Base-by-base conservation (phyloP, 257 asterid species). In the Ilex aquifolium region DNA sequence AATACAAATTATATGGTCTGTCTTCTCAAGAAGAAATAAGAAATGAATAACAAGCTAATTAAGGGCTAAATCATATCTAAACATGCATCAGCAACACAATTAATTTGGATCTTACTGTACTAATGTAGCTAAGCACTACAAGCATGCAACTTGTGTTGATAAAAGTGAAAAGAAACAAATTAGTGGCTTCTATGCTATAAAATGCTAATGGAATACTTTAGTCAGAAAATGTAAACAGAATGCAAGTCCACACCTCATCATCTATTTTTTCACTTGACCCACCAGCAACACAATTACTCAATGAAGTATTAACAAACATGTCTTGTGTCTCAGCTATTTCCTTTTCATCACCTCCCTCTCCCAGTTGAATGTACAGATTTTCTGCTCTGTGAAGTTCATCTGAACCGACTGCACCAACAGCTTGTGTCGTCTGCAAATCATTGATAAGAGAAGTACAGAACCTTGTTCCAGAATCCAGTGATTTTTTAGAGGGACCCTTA, bases 281-380 rank as follows among this genome's bases (percentile, higher is more conserved):
- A 11, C 63, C 68, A 51, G 57, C 70, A 63, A 15, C 12, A 67
- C 57, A 40, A 6, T 66, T 65, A 66, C 40, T 65, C 63, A 65
- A 27, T 27, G 90, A 82, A 61, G 83, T 51, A 73, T 71, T 78
- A 15, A 62, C 73, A 66, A 36, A 59, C 16, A 59, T 57, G 31
- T 79, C 80, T 53, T 57, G 62, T 12, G 56, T 60, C 49, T 67
- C 82, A 13, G 67, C 66, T 54, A 60, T 66, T 68, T 82, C 88
- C 27, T 65, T 75, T 50, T 76, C 58, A 60, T 80, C 85, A 58
- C 50, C 76, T 72, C 79, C 96, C 10, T 81, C 85, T 32, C 82
- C 87, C 4, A 87, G 95, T 70, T 84, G 94, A 60, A 89, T 79
- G 10, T 74, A 79, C 61, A 64, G 59, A 57, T 81, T 75, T 58